A percentile compares a stretch with the other conserved stretches of the same genome.
Conservation (phyloP, 805 yeast genomes). For the Cyberlindnera lachancei region DNA sequence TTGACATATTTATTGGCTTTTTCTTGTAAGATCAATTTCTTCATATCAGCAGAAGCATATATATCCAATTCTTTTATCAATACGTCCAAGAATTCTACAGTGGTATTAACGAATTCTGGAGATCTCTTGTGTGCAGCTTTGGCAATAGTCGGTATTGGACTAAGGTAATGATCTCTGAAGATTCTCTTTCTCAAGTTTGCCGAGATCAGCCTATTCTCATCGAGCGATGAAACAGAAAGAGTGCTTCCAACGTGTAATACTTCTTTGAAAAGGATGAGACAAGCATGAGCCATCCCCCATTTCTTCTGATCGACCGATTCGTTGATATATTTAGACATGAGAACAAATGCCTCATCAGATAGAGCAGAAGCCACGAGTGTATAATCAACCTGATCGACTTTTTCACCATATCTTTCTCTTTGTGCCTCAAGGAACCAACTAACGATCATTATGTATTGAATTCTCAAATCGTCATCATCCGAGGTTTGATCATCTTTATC, state of each 20-base stretch:
- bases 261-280: conserved; percentile 60
- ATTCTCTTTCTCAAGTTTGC: conserved; percentile 56
- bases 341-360: conserved; percentile 51
- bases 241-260: conserved; percentile 39
- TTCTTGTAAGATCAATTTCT: conserved; percentile 39
- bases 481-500: background rate
- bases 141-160: conserved; percentile 50
- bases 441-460: conserved; percentile 48
- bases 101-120: conserved; percentile 48
- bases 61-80: conserved; percentile 61
- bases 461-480: no score
- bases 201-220: conserved; percentile 44
- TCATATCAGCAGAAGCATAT: conserved; percentile 50
- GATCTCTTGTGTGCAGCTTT: conserved; percentile 58
- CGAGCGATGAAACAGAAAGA: conserved; percentile 33
- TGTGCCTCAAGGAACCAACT: conserved; percentile 77
- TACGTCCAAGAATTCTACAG: conserved; percentile 58
- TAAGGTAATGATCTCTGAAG: conserved; percentile 59
- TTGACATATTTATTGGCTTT: conserved; percentile 27
- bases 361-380: conserved; percentile 48
- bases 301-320: conserved; percentile 3
- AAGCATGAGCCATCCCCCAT: conserved; percentile 61
- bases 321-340: conserved; percentile 27
- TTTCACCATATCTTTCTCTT: conserved; percentile 28
- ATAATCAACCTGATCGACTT: conserved; percentile 26